phyloP scores from a whole-genome alignment of 2,329 filamentous ascomycete species.

The Leptographium radiaticola region DNA sequence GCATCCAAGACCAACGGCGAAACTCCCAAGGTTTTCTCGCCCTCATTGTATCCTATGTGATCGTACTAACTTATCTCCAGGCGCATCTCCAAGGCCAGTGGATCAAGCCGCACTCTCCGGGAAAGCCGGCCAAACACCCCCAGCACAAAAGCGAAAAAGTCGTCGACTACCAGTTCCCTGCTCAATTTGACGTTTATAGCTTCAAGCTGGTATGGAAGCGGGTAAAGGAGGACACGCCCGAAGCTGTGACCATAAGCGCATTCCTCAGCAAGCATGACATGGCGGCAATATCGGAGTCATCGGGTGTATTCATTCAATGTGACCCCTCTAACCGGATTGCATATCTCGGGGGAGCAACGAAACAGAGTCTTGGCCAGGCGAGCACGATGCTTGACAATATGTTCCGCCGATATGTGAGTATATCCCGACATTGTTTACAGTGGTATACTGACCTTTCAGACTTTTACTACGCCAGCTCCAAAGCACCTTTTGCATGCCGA shows the following conservation, averaged over 20 bases:
- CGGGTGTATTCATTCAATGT: slow-evolving; percentile 4
- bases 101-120: neutral
- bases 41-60: neutral
- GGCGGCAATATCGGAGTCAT: slow-evolving; percentile 4
- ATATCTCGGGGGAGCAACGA: slow-evolving; percentile 9
- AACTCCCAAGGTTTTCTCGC: neutral
- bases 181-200: slow-evolving; percentile 5
- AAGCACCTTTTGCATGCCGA: slow-evolving; percentile 16
- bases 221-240: slow-evolving; percentile 12
- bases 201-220: slow-evolving; percentile 13
- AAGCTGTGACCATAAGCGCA: slow-evolving; percentile 5
- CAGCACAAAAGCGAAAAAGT: neutral
- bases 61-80: neutral
- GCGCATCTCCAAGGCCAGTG: neutral
- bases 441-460: neutral
- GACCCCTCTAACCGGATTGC: slow-evolving; percentile 9
- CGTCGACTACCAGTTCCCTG: slow-evolving; percentile 10
- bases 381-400: slow-evolving; percentile 11
- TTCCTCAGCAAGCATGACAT: slow-evolving; percentile 9
- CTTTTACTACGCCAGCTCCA: neutral
- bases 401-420: slow-evolving; percentile 10
- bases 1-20: neutral
- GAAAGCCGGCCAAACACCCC: neutral
- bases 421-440: neutral
- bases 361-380: neutral